A percentile compares a stretch with the other conserved stretches of the same genome.
Evolutionary conservation across 73 alveolate genomes (phyloP).

Genomic region (Stentor coeruleus): DNA sequence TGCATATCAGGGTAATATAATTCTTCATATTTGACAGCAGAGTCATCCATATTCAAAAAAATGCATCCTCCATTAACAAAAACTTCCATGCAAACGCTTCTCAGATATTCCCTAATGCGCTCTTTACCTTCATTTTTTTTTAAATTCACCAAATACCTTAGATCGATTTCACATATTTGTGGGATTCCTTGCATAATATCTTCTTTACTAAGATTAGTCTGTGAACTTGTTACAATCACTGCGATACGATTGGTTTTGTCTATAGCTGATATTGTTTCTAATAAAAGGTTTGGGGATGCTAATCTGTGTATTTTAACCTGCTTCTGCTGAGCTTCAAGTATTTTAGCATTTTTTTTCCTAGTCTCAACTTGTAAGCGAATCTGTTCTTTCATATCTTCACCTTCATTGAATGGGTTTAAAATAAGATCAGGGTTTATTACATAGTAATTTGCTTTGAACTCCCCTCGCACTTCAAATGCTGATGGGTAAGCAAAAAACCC

Average conservation of each 20-base stretch:
- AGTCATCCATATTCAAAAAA: background rate
- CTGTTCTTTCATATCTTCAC: background rate
- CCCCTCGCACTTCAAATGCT: constrained; percentile 1
- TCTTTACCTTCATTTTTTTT: constrained; percentile 18
- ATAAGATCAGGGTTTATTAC: background rate
- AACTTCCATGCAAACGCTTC: background rate
- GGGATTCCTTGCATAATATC: background rate
- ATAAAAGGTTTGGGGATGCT: background rate
- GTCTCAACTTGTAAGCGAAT: background rate
- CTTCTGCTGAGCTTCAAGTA: background rate
- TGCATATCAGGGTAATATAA: constrained; percentile 20
- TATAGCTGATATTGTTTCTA: background rate
- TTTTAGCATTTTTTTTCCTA: background rate
- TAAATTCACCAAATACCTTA: background rate
- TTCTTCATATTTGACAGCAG: background rate
- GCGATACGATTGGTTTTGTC: background rate
- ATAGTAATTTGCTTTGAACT: constrained; percentile 1
- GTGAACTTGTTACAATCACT: background rate
- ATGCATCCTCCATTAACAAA: background rate
- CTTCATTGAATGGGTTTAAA: constrained; percentile 10
- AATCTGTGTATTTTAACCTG: constrained; percentile 5
- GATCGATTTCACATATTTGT: background rate
- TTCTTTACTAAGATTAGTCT: background rate
- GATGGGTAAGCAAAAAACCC: constrained; percentile 1
- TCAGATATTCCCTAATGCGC: background rate